Evolutionary conservation across 768 basidiomycete genomes (phyloP), one percentile per base, ranked within the genome.

Genomic region (Lentinula sp.): DNA sequence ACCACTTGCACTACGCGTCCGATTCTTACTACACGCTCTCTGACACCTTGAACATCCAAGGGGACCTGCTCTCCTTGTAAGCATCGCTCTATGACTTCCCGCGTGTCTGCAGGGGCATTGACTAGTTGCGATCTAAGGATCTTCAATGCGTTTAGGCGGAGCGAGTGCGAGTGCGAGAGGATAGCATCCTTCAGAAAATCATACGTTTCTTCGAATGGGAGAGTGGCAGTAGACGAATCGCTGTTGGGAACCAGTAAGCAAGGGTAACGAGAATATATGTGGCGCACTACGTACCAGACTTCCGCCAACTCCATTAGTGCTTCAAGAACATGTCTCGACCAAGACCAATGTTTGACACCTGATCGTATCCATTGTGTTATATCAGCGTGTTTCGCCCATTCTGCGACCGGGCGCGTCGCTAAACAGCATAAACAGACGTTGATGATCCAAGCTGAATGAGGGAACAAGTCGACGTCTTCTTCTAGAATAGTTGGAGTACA

Each of bases 11-110:
- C 86, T 2, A 95, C 80, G 56, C 89, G 81, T 3, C 85, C 83
- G 7, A 96, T 90, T 28, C 86, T 78, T 67, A 96, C 73, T 3
- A 92, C 85, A 48, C 93, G 84, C 67, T 98, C 96, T 39, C 96
- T 80, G 2, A 89, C 89, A 48, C 93, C 91, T 62, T 87, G 84
- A 2, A 89, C 76, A 59, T 94, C 89, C 39, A 97, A 69, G 2
- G 90, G 76, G 4, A 90, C 85, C 61, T 91, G 84, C 69, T 99
- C 97, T 2, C 88, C 91, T 62, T 88, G 85, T 23, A 94, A 69
- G 68, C 90, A 90, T 32, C 82, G 80, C 65, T 83, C 83, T 18
- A 90, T 64, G 0, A 87, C 79, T 23, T 87, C 87, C 15, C 74
- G 69, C 13, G 77, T 75, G 46, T 78, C 79, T 0, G 76, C 69